phyloP scores from a whole-genome alignment of 108 stramenopile genomes.

The Nitzschia sp. region DNA sequence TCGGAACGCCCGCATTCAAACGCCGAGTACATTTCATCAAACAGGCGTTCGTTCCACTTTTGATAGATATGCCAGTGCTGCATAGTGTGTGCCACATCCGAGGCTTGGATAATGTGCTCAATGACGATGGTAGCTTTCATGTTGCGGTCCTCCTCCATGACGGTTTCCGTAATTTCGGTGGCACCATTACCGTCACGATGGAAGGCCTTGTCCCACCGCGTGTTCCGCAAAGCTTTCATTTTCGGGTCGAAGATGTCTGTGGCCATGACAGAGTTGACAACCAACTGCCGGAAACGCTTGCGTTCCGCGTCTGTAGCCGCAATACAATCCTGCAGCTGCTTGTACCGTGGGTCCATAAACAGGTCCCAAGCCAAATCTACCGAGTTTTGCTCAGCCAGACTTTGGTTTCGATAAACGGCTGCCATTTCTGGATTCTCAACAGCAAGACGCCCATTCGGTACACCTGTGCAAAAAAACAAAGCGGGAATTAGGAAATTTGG shows the following conservation, averaged over 20 bases:
- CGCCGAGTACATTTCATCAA: slow-evolving; percentile 47
- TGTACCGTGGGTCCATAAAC: slow-evolving; percentile 36
- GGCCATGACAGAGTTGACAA: slow-evolving; percentile 54
- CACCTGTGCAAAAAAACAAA: slow-evolving; percentile 51
- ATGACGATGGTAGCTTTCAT: slow-evolving; percentile 49
- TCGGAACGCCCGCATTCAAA: slow-evolving; percentile 20
- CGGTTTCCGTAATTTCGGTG: slow-evolving; percentile 2
- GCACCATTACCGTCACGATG: neutral
- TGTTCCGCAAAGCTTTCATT: slow-evolving; percentile 26
- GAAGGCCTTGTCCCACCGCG: slow-evolving; percentile 47
- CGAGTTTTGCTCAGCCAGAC: slow-evolving; percentile 55
- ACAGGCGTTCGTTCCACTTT: slow-evolving; percentile 48
- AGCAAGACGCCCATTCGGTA: slow-evolving; percentile 37
- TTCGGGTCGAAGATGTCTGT: slow-evolving; percentile 52
- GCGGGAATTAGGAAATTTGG: slow-evolving; percentile 43
- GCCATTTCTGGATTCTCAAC: slow-evolving; percentile 43
- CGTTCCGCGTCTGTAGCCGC: slow-evolving; percentile 38
- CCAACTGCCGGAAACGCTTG: slow-evolving; percentile 49
- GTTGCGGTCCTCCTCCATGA: slow-evolving; percentile 29
- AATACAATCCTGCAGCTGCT: slow-evolving; percentile 37
- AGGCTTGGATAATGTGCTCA: slow-evolving; percentile 51
- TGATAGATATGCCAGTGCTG: slow-evolving; percentile 49
- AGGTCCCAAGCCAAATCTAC: slow-evolving; percentile 54
- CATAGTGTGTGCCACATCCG: slow-evolving; percentile 52
- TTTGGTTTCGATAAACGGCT: slow-evolving; percentile 54